These are phyloP conservation scores for Solanum tarijense DNA, from an alignment of 257 asterid species.

Conservation along the genomic window DNA sequence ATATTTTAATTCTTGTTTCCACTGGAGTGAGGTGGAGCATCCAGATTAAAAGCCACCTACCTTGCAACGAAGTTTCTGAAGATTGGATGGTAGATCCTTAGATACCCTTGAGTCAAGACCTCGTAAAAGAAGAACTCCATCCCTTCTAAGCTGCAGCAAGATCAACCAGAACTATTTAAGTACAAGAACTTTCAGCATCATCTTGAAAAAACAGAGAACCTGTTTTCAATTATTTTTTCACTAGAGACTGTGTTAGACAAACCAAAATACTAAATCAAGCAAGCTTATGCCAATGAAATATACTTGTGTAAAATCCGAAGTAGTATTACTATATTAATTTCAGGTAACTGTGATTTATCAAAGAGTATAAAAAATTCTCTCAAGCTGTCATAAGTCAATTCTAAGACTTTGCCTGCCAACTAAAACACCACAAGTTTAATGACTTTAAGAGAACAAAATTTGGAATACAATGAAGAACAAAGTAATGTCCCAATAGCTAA, in stretches of 20 bases:
- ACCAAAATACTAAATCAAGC: neutral
- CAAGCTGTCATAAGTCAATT: neutral
- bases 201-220: neutral
- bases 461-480: neutral
- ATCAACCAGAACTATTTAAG: neutral
- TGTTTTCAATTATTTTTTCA: neutral
- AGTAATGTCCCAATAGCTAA: neutral
- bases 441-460: neutral
- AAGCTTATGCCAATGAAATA: neutral
- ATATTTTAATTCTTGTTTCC: neutral
- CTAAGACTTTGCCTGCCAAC: neutral
- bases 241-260: neutral
- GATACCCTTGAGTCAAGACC: conserved; percentile 89
- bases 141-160: conserved; percentile 72
- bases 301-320: neutral
- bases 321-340: neutral
- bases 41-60: conserved; percentile 19
- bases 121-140: conserved; percentile 71
- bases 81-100: conserved; percentile 87
- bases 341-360: neutral
- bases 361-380: neutral
- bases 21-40: neutral
- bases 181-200: neutral
- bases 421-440: neutral
- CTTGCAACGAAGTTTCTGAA: conserved; percentile 98